Evolutionary conservation across 2,329 filamentous ascomycete genomes (phyloP).

Genomic region (Talaromyces islandicus): DNA sequence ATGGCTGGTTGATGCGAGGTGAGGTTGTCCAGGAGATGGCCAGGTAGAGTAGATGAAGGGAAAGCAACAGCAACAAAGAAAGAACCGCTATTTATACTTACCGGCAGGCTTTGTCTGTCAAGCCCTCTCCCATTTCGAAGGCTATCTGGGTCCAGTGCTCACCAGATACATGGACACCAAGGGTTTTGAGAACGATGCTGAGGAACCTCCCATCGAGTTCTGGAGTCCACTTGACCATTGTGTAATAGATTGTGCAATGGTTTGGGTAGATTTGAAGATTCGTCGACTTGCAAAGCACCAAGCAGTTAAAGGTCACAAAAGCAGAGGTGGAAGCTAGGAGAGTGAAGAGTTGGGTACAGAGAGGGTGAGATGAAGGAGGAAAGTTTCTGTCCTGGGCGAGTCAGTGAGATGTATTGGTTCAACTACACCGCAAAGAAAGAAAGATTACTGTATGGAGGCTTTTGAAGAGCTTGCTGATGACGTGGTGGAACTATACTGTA

Average conservation of each 20-base stretch:
- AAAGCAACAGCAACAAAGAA: neutral
- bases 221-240: neutral
- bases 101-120: conserved; percentile 1
- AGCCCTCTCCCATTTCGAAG: neutral
- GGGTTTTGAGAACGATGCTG: neutral
- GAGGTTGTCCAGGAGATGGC: neutral
- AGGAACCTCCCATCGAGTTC: neutral
- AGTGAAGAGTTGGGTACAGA: neutral
- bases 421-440: neutral
- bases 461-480: too few species aligned
- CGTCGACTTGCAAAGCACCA: neutral
- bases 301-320: neutral
- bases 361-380: neutral
- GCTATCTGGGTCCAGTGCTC: neutral
- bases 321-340: neutral
- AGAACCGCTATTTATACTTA: neutral
- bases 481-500: neutral
- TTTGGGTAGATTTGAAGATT: neutral
- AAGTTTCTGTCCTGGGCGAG: neutral
- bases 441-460: neutral
- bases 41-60: neutral
- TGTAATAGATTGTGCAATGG: neutral
- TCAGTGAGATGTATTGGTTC: neutral
- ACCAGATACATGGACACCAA: neutral
- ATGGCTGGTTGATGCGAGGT: neutral